Evolutionary conservation across 2,329 filamentous ascomycete species (phyloP).

Genomic region (Orbilia ellipsospora): DNA sequence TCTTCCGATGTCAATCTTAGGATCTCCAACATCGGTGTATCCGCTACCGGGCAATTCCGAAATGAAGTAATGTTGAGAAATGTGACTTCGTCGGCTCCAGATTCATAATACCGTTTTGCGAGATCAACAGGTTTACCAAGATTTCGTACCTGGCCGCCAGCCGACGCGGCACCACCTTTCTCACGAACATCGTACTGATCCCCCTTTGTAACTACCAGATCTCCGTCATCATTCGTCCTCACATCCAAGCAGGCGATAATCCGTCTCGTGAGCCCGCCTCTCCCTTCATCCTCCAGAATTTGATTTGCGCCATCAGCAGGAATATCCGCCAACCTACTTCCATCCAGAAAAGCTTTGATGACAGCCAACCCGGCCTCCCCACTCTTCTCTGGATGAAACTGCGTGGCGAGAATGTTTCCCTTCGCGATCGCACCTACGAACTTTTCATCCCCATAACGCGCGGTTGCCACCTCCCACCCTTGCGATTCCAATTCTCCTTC

Average conservation of each 20-base stretch:
- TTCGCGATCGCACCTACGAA: conserved; percentile 91
- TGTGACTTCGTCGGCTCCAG: conserved; percentile 95
- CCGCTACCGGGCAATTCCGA: conserved; percentile 90
- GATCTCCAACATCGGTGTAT: conserved; percentile 96
- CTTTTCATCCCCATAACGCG: conserved; percentile 84
- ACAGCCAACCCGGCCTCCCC: conserved; percentile 87
- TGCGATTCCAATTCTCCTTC: conserved; percentile 74
- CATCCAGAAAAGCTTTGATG: conserved; percentile 85
- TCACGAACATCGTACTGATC: conserved; percentile 99
- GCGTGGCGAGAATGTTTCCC: conserved; percentile 87
- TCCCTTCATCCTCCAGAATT: conserved; percentile 57
- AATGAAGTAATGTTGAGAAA: conserved; percentile 99
- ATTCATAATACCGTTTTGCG: conserved; percentile 92
- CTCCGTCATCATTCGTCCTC: conserved; percentile 89
- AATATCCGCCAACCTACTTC: conserved; percentile 63
- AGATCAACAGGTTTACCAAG: conserved; percentile 96
- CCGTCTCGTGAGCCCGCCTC: conserved; percentile 84
- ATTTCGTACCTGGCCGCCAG: conserved; percentile 76
- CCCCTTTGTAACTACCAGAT: conserved; percentile 96
- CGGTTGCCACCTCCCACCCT: conserved; percentile 93
- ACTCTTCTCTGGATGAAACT: conserved; percentile 98
- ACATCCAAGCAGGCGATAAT: conserved; percentile 98
- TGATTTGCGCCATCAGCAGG: conserved; percentile 41
- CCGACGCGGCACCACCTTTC: conserved; percentile 69
- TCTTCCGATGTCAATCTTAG: conserved; percentile 85